Evolutionary conservation across 139 green algal species (phyloP).

Genomic region (Zygnema circumcarinatum): DNA sequence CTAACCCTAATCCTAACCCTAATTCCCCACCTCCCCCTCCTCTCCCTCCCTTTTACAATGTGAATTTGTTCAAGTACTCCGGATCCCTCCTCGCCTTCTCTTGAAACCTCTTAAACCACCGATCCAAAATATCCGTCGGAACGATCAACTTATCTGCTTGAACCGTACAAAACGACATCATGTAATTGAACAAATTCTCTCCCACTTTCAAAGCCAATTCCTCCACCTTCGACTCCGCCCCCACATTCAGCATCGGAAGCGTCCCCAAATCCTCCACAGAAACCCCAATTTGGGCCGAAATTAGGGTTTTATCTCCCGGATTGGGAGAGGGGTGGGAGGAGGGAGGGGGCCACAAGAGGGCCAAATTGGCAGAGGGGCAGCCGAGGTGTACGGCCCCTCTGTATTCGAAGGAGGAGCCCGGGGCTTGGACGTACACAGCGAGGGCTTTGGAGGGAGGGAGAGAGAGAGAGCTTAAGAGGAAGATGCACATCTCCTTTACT

Average conservation of each 20-base stretch:
- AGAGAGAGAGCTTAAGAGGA: slow-evolving; percentile 35
- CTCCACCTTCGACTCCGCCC: slow-evolving; percentile 15
- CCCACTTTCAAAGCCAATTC: slow-evolving; percentile 47
- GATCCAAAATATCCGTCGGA: slow-evolving; percentile 63
- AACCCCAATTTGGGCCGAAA: slow-evolving; percentile 60
- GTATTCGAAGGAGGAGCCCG: slow-evolving; percentile 55
- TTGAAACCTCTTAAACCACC: slow-evolving; percentile 67
- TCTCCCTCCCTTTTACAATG: too few species aligned
- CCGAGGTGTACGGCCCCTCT: slow-evolving; percentile 56
- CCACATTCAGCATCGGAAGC: slow-evolving; percentile 46
- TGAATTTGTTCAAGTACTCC: slow-evolving; percentile 52
- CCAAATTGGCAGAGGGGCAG: slow-evolving; percentile 56
- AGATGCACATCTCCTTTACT: slow-evolving; percentile 57
- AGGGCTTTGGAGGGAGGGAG: slow-evolving; percentile 49
- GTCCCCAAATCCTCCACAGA: slow-evolving; percentile 57
- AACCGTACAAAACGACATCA: slow-evolving; percentile 51
- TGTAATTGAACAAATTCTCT: slow-evolving; percentile 60
- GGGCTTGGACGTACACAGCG: slow-evolving; percentile 61
- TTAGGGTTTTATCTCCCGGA: background rate
- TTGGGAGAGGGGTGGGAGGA: background rate
- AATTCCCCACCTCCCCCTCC: too few species aligned
- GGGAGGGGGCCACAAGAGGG: slow-evolving; percentile 52
- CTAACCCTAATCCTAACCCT: too few species aligned
- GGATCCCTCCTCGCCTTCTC: slow-evolving; percentile 42
- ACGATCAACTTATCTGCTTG: slow-evolving; percentile 57